phyloP scores from a whole-genome alignment of 1,139 yeast species.

The Nadsonia commutata region DNA sequence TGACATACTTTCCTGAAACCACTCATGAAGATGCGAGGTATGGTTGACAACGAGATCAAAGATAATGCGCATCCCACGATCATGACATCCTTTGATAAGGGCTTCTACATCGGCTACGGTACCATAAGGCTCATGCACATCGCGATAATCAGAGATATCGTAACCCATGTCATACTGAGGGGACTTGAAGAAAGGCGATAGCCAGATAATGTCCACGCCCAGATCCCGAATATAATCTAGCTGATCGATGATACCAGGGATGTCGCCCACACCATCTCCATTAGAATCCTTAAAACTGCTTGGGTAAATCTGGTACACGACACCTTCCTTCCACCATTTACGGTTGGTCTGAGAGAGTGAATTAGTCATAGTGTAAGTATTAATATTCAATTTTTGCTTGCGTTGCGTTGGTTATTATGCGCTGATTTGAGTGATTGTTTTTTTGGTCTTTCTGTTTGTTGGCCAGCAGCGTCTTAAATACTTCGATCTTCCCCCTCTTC shows the following conservation, averaged over 20 bases:
- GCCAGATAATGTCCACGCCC: constrained; percentile 38
- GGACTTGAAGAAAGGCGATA: constrained; percentile 40
- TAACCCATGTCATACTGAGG: constrained; percentile 50
- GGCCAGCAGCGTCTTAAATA: too few relatives aligned
- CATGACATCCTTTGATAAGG: constrained; percentile 33
- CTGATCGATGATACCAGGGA: constrained; percentile 35
- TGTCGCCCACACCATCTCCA: constrained; percentile 42
- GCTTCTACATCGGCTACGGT: constrained; percentile 35
- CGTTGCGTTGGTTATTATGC: too few relatives aligned
- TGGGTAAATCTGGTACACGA: constrained; percentile 45
- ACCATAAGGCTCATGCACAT: constrained; percentile 35
- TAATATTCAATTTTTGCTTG: too few relatives aligned
- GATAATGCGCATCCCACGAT: constrained; percentile 33
- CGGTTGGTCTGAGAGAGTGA: not conserved
- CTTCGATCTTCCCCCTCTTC: too few relatives aligned
- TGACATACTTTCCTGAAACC: constrained; percentile 40
- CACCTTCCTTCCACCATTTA: constrained; percentile 44
- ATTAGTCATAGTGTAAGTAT: too few relatives aligned
- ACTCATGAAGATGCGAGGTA: constrained; percentile 35
- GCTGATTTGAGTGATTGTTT: too few relatives aligned
- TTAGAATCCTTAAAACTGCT: constrained; percentile 44
- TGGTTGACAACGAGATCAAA: constrained; percentile 42
- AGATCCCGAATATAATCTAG: constrained; percentile 35
- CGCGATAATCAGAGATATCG: constrained; percentile 38
- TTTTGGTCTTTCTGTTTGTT: too few relatives aligned